Base-by-base conservation (phyloP, 2,329 filamentous ascomycete genomes). In the Phialophora expanda region DNA sequence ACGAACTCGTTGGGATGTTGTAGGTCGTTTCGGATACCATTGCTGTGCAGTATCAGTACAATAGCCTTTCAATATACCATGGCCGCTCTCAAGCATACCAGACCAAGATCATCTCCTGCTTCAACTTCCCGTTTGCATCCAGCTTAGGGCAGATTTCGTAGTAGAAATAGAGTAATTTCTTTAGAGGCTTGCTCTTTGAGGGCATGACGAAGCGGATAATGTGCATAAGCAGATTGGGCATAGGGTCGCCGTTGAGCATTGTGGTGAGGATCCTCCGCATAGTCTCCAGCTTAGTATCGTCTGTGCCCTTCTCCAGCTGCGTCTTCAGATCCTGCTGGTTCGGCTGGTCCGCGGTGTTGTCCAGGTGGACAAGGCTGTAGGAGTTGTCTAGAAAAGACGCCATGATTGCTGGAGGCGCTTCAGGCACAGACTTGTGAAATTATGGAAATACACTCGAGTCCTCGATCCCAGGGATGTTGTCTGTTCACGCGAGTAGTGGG, bases 201-300 rank as follows among this genome's bases (percentile, higher is more conserved):
- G 95, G 95, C 95, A 99, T 99, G 74, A 99, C 93, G 78, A 99
- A 99, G 78, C 95, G 92, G 79, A 99, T 99, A 76, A 99, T 99
- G 83, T 98, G 95, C 95, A 99, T 99, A 74, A 99, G 88, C 22
- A 99, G 85, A 73, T 93, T 89, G 28, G 93, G 90, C 90, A 99
- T 95, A 48, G 95, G 89, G 77, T 99, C 94, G 73, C 95, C 95
- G 78, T 98, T 98, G 76, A 99, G 87, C 95, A 99, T 98, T 77
- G 97, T 88, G 70, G 92, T 96, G 41, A 73, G 66, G 78, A 99
- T 93, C 82, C 89, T 90, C 88, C 95, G 96, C 92, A 96, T 96
- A 66, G 93, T 97, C 72, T 97, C 93, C 78, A 94, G 85, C 84
- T 97, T 97, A 76, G 87, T 89, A 80, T 97, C 93, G 79, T 97